Evolutionary conservation across 1,284 basidiomycete genomes (phyloP).

Genomic region (Pyrrhoderma noxium): DNA sequence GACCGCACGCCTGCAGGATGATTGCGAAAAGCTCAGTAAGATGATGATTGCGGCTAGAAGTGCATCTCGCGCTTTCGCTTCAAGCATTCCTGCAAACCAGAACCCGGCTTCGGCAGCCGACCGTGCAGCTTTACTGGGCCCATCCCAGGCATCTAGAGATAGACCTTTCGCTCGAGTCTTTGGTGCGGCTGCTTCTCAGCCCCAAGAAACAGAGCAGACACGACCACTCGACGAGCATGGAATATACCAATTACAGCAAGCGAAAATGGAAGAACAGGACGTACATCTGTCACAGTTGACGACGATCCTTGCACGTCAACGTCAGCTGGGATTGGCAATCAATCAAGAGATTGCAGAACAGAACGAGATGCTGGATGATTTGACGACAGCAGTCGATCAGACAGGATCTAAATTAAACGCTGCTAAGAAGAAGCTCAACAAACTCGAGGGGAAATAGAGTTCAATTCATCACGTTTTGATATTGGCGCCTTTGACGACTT

Average conservation of each 20-base stretch:
- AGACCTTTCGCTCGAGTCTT: constrained; percentile 73
- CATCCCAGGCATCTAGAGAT: constrained; percentile 26
- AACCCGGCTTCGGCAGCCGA: constrained; percentile 49
- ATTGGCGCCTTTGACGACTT: background rate
- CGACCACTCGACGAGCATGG: constrained; percentile 82
- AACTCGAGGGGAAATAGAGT: constrained; percentile 35
- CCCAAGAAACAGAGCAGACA: constrained; percentile 80
- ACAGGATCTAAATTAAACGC: constrained; percentile 71
- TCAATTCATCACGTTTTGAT: background rate
- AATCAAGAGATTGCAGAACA: constrained; percentile 77
- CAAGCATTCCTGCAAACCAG: constrained; percentile 26
- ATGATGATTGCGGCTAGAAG: constrained; percentile 69
- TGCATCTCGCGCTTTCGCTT: constrained; percentile 33
- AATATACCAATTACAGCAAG: constrained; percentile 72
- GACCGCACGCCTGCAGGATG: constrained; percentile 75
- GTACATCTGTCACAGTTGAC: constrained; percentile 72
- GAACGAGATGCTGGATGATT: constrained; percentile 79
- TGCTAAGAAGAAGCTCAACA: constrained; percentile 77
- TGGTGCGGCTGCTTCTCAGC: constrained; percentile 47
- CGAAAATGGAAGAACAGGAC: constrained; percentile 82
- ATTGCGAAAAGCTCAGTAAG: constrained; percentile 75
- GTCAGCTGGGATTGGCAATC: constrained; percentile 84
- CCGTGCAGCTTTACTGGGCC: constrained; percentile 51
- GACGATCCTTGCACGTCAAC: constrained; percentile 79
- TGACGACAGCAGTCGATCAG: constrained; percentile 67